Percentiles rank a stretch among this genome's conserved stretches.
phyloP scores from a whole-genome alignment of 2,329 filamentous ascomycete species.

The Epichloe bromicola region DNA sequence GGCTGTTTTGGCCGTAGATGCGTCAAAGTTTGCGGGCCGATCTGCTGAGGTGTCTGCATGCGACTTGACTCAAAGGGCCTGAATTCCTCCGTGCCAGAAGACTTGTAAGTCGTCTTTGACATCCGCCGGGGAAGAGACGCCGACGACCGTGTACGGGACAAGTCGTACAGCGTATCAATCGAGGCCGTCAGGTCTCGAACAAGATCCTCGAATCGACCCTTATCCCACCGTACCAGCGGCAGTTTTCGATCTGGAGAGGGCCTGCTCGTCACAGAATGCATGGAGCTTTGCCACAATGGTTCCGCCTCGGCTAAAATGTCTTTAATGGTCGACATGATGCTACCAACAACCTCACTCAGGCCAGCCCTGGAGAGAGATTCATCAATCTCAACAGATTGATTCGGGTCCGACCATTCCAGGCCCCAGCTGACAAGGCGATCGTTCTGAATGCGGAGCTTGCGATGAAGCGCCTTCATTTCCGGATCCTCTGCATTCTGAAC shows the following conservation, averaged over 20 bases:
- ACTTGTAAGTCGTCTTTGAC: slow-evolving; percentile 22
- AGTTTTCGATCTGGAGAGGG: slow-evolving; percentile 39
- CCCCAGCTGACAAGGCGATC: slow-evolving; percentile 70
- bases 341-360: slow-evolving; percentile 62
- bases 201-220: slow-evolving; percentile 60
- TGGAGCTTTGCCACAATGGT: slow-evolving; percentile 52
- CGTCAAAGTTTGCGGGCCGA: slow-evolving; percentile 40
- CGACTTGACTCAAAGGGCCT: slow-evolving; percentile 45
- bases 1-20: slow-evolving; percentile 31
- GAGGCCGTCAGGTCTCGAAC: slow-evolving; percentile 62
- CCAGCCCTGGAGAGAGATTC: slow-evolving; percentile 59
- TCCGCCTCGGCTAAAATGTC: slow-evolving; percentile 68
- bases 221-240: slow-evolving; percentile 51
- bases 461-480: slow-evolving; percentile 58
- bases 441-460: slow-evolving; percentile 68
- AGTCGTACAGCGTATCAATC: slow-evolving; percentile 67
- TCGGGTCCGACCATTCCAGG: slow-evolving; percentile 66
- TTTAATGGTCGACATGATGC: slow-evolving; percentile 69
- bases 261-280: slow-evolving; percentile 27
- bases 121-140: slow-evolving; percentile 20
- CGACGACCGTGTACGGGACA: slow-evolving; percentile 52
- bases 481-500: slow-evolving; percentile 51
- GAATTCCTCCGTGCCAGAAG: slow-evolving; percentile 28
- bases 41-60: slow-evolving; percentile 47
- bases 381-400: slow-evolving; percentile 56